Evolutionary conservation across 108 stramenopile species (phyloP).

Genomic region (Schizochytrium sp.): DNA sequence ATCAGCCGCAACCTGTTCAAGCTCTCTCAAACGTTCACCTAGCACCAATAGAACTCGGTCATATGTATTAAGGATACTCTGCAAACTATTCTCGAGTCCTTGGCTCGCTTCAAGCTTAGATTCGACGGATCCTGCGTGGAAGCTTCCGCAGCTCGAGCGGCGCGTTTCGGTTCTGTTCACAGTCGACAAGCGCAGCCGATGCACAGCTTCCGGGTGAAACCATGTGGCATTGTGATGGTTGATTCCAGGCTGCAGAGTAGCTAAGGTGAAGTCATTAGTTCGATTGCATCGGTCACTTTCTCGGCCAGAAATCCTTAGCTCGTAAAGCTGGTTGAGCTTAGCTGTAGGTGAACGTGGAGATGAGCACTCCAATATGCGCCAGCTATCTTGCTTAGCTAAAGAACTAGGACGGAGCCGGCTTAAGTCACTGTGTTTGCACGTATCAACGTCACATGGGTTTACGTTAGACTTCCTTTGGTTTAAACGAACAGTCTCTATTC

Average conservation of each 20-base stretch:
- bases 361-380: not conserved
- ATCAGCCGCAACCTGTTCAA: not conserved
- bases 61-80: not conserved
- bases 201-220: not conserved
- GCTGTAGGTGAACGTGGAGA: conserved; percentile 1
- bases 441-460: not conserved
- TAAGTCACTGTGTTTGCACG: not conserved
- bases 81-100: not conserved
- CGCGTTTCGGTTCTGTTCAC: not conserved
- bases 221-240: not conserved
- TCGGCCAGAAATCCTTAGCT: conserved; percentile 2
- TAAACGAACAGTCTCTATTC: not conserved
- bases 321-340: not conserved
- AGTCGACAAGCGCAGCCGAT: not conserved
- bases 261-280: not conserved
- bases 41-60: not conserved
- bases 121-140: not conserved
- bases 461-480: not conserved
- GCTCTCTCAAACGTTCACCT: conserved; percentile 11
- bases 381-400: not conserved
- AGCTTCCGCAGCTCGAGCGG: not conserved
- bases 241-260: not conserved
- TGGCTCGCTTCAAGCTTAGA: not conserved
- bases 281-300: not conserved
- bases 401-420: not conserved